Evolutionary conservation across 257 asterid genomes (phyloP).

Genomic region (Orobanche coerulescens): DNA sequence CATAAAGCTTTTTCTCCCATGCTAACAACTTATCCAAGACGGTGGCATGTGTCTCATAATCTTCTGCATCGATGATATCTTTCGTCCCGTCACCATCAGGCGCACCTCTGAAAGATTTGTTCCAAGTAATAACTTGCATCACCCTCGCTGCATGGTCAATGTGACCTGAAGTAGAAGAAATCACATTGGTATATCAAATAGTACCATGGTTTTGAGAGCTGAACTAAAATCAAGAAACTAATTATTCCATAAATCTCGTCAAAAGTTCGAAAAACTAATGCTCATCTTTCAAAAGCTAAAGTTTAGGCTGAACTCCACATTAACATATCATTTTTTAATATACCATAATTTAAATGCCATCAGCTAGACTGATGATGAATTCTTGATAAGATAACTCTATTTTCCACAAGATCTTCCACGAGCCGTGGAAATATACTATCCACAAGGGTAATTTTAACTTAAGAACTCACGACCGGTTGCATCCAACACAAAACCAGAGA

Average conservation of each 20-base stretch:
- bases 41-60: slow-evolving; percentile 87
- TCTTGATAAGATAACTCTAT: neutral
- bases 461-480: neutral
- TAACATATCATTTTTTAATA: neutral
- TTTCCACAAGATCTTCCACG: neutral
- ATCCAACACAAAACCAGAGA: no score
- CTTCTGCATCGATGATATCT: slow-evolving; percentile 53
- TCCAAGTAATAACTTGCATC: slow-evolving; percentile 97
- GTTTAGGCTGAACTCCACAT: neutral
- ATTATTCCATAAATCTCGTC: slow-evolving; percentile 12
- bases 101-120: slow-evolving; percentile 70
- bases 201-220: neutral
- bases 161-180: slow-evolving; percentile 57
- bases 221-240: neutral
- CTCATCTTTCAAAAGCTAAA: neutral
- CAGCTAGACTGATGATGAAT: neutral
- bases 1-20: slow-evolving; percentile 97
- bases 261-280: neutral
- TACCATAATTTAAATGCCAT: neutral
- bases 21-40: slow-evolving; percentile 91
- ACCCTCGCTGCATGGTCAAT: slow-evolving; percentile 93
- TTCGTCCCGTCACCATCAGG: slow-evolving; percentile 50
- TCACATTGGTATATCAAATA: neutral
- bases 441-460: neutral
- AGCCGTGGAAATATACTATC: neutral